Percentiles rank a stretch among this genome's conserved stretches.
phyloP scores from a whole-genome alignment of 2,329 filamentous ascomycete genomes.

The Botrytis fragariae region DNA sequence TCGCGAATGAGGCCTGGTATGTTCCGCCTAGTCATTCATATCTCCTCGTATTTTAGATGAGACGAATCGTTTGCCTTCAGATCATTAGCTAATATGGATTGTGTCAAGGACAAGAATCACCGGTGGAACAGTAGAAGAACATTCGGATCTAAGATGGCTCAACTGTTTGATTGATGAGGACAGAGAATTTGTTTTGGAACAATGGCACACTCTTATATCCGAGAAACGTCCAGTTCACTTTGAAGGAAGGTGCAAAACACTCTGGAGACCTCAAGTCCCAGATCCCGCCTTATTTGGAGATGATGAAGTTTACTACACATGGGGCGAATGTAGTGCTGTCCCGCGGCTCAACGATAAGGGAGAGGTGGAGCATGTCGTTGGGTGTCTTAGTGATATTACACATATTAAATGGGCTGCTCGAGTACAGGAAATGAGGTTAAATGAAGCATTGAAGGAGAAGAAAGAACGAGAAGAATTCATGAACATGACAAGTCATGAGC shows the following conservation, averaged over 20 bases:
- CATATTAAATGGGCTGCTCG: conserved; percentile 19
- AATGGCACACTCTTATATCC: not conserved
- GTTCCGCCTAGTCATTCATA: not conserved
- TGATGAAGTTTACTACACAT: conserved; percentile 3
- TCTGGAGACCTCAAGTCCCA: not conserved
- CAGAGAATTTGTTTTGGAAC: not conserved
- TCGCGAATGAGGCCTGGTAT: conserved; percentile 13
- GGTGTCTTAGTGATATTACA: conserved; percentile 25
- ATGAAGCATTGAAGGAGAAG: conserved; percentile 55
- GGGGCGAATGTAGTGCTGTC: not conserved
- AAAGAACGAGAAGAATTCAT: conserved; percentile 76
- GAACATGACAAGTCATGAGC: conserved; percentile 57
- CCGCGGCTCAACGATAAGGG: conserved; percentile 22
- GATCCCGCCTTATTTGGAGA: not conserved
- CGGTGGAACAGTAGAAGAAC: not conserved
- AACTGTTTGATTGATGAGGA: not conserved
- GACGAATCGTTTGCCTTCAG: not conserved
- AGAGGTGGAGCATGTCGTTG: conserved; percentile 26
- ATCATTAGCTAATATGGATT: not conserved
- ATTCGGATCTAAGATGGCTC: not conserved
- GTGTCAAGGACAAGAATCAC: not conserved
- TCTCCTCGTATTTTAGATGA: not conserved
- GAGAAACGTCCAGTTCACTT: not conserved
- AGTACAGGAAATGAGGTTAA: conserved; percentile 38
- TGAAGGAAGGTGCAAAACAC: conserved; percentile 8